Percentiles rank a stretch among this genome's conserved stretches.
Conservation (phyloP, 768 basidiomycete genomes). For the Tricholoma bakamatsutake region DNA sequence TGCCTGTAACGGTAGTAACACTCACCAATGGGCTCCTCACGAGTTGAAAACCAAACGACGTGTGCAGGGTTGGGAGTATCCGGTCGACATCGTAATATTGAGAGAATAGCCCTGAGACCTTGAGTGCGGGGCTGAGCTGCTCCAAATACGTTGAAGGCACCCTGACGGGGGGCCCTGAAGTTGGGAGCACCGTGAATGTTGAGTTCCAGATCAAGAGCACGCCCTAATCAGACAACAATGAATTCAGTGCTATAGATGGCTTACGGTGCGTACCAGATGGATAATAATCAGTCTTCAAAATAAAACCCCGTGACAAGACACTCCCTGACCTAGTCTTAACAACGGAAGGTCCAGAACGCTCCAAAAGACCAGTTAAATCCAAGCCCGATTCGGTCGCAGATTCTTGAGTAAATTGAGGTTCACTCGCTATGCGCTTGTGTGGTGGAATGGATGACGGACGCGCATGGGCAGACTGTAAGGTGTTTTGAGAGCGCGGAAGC, state of each 20-base stretch:
- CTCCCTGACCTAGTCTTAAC: conserved; percentile 82
- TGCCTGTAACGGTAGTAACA: conserved; percentile 7
- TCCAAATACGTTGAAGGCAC: conserved; percentile 86
- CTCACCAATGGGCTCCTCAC: conserved; percentile 92
- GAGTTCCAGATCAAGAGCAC: conserved; percentile 86
- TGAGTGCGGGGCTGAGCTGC: conserved; percentile 93
- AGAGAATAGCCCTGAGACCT: conserved; percentile 85
- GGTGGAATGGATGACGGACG: conserved; percentile 12
- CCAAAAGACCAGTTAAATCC: conserved; percentile 58
- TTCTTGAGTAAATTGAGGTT: conserved; percentile 12
- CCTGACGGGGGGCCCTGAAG: conserved; percentile 78
- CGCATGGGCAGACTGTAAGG: neutral
- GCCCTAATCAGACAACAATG: conserved; percentile 38
- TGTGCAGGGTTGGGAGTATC: conserved; percentile 56
- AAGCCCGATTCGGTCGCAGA: conserved; percentile 27
- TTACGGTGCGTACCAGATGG: conserved; percentile 50
- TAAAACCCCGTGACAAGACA: conserved; percentile 83
- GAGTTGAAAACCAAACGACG: conserved; percentile 93
- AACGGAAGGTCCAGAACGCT: conserved; percentile 63
- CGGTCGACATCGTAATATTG: conserved; percentile 73
- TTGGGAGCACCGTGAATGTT: conserved; percentile 95
- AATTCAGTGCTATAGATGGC: conserved; percentile 2
- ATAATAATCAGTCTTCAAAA: conserved; percentile 91
- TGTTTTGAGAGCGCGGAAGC: conserved; percentile 2
- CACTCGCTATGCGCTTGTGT: conserved; percentile 9